A percentile compares a stretch with the other conserved stretches of the same genome.
phyloP scores from a whole-genome alignment of 106 monocot species.

The Dendrobium huoshanense region DNA sequence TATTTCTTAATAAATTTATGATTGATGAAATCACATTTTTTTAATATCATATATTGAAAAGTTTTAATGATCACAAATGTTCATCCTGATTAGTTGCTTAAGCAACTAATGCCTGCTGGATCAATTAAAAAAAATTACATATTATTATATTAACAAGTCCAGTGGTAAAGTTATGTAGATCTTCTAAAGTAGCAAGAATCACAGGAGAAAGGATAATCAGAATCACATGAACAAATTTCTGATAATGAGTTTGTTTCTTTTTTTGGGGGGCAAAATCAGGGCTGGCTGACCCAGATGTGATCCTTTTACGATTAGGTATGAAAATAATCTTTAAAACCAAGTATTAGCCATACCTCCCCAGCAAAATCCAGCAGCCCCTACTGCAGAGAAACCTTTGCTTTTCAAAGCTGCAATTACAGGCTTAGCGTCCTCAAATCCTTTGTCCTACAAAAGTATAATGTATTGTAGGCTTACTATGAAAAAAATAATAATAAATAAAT shows the following conservation, averaged over 20 bases:
- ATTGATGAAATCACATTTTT: not conserved
- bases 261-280: not conserved
- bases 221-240: no score
- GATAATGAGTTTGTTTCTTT: no score
- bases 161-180: no score
- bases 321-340: not conserved
- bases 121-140: not conserved
- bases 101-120: not conserved
- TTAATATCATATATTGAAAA: not conserved
- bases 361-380: constrained; percentile 47
- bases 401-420: constrained; percentile 20
- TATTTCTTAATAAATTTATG: no score
- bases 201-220: no score
- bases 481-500: not conserved
- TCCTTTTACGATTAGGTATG: not conserved
- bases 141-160: not conserved
- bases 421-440: constrained; percentile 47
- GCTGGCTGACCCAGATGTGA: not conserved
- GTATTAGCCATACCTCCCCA: constrained; percentile 31
- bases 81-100: not conserved
- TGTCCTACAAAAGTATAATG: constrained; percentile 15
- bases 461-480: not conserved
- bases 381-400: constrained; percentile 26
- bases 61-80: not conserved
- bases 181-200: no score